Evolutionary conservation across 1,284 basidiomycete genomes (phyloP).

Genomic region (Bjerkandera adusta): DNA sequence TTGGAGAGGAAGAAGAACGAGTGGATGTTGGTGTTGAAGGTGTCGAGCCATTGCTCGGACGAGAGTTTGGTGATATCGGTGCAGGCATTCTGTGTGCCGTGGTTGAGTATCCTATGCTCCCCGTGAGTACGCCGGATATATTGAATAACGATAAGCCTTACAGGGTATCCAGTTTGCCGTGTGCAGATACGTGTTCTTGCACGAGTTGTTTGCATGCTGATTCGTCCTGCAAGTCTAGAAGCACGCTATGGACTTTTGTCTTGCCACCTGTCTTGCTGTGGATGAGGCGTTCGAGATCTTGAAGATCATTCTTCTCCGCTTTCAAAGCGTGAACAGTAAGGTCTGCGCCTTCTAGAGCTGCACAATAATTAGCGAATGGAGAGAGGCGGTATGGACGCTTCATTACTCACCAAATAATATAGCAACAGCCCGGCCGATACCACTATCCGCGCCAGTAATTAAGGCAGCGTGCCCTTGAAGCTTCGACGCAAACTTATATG

Average conservation of each 20-base stretch:
- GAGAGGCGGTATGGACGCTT: conserved; percentile 6
- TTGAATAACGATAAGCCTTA: conserved; percentile 21
- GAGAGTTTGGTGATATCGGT: conserved; percentile 41
- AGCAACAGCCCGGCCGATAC: conserved; percentile 41
- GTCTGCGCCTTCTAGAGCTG: conserved; percentile 58
- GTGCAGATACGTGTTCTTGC: conserved; percentile 37
- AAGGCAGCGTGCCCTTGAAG: conserved; percentile 46
- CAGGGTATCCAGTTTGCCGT: conserved; percentile 44
- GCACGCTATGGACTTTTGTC: conserved; percentile 39
- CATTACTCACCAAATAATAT: conserved; percentile 33
- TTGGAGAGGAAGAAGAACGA: conserved; percentile 55
- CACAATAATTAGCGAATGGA: background rate
- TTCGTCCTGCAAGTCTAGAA: conserved; percentile 44
- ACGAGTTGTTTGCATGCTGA: conserved; percentile 41
- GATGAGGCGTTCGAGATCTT: conserved; percentile 37
- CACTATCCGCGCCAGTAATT: conserved; percentile 50
- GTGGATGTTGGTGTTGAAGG: conserved; percentile 49
- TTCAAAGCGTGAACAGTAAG: conserved; percentile 51
- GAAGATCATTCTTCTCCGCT: conserved; percentile 45
- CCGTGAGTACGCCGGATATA: background rate
- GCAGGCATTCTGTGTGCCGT: conserved; percentile 50
- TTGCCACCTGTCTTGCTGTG: conserved; percentile 37
- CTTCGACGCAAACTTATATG: conserved; percentile 39
- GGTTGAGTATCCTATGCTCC: conserved; percentile 44
- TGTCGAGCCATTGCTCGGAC: conserved; percentile 50